These are phyloP conservation scores for Aphanomyces invadans DNA, from an alignment of 352 stramenopile genomes.

Conservation along the genomic window DNA sequence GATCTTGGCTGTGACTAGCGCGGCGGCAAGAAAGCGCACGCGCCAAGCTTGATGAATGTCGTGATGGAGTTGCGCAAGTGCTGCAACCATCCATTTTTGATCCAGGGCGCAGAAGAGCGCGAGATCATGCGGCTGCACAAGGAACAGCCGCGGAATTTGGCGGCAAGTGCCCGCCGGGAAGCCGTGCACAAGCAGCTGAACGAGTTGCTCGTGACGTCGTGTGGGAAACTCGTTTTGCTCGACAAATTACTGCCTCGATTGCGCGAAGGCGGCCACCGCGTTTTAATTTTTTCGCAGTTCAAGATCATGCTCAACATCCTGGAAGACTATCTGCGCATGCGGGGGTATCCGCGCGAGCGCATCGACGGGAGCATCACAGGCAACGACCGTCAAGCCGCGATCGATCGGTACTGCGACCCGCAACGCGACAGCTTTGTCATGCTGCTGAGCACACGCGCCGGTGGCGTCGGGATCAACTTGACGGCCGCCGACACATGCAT, in stretches of 20 bases:
- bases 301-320: constrained; percentile 99
- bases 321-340: constrained; percentile 94
- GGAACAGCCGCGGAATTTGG: constrained; percentile 34
- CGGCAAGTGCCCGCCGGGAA: background rate
- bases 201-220: constrained; percentile 90
- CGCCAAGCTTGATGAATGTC: constrained; percentile 86
- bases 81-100: constrained; percentile 92
- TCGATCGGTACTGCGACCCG: constrained; percentile 84
- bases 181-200: constrained; percentile 43
- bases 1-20: constrained; percentile 27
- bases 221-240: constrained; percentile 97
- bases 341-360: constrained; percentile 91
- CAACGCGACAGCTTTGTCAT: constrained; percentile 90
- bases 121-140: constrained; percentile 55
- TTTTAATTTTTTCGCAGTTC: constrained; percentile 99
- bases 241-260: constrained; percentile 98
- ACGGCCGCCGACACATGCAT: constrained; percentile 84
- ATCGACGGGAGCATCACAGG: constrained; percentile 99
- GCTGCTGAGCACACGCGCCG: constrained; percentile 96
- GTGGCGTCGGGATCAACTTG: constrained; percentile 98
- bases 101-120: constrained; percentile 82
- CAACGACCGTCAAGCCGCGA: constrained; percentile 90
- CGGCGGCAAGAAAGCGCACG: constrained; percentile 57
- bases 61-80: constrained; percentile 93
- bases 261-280: constrained; percentile 64